Conservation (phyloP, 768 basidiomycete genomes). For the Russula sp. region DNA sequence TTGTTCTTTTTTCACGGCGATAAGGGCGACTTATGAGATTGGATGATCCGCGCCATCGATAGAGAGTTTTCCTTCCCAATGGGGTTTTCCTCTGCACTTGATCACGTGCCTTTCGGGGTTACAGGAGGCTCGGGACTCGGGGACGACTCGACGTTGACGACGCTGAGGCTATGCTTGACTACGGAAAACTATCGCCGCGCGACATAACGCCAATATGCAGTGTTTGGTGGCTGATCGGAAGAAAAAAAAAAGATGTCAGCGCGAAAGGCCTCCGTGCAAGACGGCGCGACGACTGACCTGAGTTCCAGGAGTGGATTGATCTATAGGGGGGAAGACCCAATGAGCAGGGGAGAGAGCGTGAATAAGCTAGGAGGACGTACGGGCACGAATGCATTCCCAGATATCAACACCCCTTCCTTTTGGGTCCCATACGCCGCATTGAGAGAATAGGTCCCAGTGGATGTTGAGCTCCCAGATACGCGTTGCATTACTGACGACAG, state of each 20-base stretch:
- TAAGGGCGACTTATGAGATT: slow-evolving; percentile 11
- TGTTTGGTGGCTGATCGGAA: slow-evolving; percentile 36
- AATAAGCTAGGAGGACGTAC: slow-evolving; percentile 36
- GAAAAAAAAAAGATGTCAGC: slow-evolving; percentile 8
- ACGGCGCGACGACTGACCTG: slow-evolving; percentile 23
- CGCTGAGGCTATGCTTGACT: slow-evolving; percentile 6
- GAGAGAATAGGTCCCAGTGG: slow-evolving; percentile 55
- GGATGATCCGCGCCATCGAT: slow-evolving; percentile 19
- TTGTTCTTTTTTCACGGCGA: neutral
- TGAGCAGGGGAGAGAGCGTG: neutral
- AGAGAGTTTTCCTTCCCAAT: slow-evolving; percentile 8
- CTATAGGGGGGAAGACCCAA: slow-evolving; percentile 31
- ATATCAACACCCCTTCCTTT: slow-evolving; percentile 61
- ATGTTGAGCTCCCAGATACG: slow-evolving; percentile 64
- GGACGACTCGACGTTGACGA: neutral
- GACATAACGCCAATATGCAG: slow-evolving; percentile 40
- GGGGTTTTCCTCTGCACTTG: neutral
- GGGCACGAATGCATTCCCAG: slow-evolving; percentile 66
- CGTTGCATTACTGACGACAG: slow-evolving; percentile 57
- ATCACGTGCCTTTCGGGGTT: slow-evolving; percentile 18
- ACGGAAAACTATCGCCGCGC: slow-evolving; percentile 33
- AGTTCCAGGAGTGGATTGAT: slow-evolving; percentile 52
- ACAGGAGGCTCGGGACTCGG: slow-evolving; percentile 4
- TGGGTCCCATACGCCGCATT: slow-evolving; percentile 67
- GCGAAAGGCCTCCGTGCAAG: neutral